Conservation (phyloP, 805 yeast species). For the Candida ovalis region DNA sequence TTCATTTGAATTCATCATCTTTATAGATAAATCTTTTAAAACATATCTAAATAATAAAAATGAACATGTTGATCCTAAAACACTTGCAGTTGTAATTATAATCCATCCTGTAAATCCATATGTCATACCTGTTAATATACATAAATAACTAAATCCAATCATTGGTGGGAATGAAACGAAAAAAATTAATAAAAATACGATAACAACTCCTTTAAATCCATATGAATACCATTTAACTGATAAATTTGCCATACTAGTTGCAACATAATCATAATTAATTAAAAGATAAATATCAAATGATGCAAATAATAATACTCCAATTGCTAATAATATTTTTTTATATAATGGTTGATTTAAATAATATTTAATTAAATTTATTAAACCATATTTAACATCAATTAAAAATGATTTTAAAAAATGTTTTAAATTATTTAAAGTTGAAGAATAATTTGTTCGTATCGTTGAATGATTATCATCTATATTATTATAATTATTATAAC, state of each 20-base stretch:
- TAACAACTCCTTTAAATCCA: slow-evolving; percentile 26
- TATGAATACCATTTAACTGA: slow-evolving; percentile 41
- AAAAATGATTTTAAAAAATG: slow-evolving; percentile 1
- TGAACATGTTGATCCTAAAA: slow-evolving; percentile 71
- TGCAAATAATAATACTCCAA: slow-evolving; percentile 5
- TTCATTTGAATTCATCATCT: slow-evolving; percentile 56
- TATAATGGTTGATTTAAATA: slow-evolving; percentile 2
- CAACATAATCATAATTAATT: slow-evolving; percentile 35
- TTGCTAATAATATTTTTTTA: slow-evolving; percentile 10
- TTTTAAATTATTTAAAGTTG: not conserved
- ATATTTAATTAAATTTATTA: not conserved
- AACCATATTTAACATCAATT: slow-evolving; percentile 3
- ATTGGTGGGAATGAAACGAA: slow-evolving; percentile 86
- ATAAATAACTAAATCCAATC: slow-evolving; percentile 71
- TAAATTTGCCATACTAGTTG: slow-evolving; percentile 35
- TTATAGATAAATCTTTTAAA: slow-evolving; percentile 53
- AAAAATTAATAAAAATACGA: slow-evolving; percentile 52
- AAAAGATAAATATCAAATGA: slow-evolving; percentile 18
- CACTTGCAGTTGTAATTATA: slow-evolving; percentile 62
- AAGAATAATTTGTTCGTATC: not conserved
- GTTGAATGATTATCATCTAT: not conserved
- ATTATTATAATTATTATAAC: not conserved
- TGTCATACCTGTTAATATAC: slow-evolving; percentile 70
- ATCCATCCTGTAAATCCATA: slow-evolving; percentile 89
- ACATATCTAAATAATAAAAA: slow-evolving; percentile 63